These are phyloP conservation scores for Fusarium tanahbumbuense DNA, from an alignment of 2,329 filamentous ascomycete genomes.

Conservation along the genomic window DNA sequence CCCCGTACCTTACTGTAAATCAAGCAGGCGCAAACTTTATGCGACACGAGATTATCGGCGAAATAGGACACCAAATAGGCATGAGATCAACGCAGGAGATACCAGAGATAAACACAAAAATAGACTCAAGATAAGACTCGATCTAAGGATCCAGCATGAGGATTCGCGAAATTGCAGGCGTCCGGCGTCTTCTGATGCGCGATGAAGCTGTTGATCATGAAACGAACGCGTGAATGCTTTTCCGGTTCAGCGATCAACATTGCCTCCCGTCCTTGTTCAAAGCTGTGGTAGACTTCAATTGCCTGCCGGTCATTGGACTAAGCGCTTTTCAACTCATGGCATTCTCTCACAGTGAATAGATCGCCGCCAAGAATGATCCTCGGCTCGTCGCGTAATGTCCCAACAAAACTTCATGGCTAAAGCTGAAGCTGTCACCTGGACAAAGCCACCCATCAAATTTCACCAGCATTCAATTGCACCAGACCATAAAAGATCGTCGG, in stretches of 20 bases:
- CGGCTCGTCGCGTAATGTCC: background rate
- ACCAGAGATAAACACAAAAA: background rate
- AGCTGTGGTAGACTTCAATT: background rate
- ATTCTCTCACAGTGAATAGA: background rate
- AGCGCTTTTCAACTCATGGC: background rate
- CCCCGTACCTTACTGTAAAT: background rate
- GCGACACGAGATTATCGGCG: background rate
- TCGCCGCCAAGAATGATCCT: background rate
- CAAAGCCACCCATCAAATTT: constrained; percentile 5
- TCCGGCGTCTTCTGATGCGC: too few relatives aligned
- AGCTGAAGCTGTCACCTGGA: constrained; percentile 12
- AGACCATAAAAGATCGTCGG: background rate
- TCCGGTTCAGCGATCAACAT: background rate
- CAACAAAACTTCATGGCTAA: constrained; percentile 11
- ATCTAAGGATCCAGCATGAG: background rate
- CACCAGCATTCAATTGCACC: background rate
- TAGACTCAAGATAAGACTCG: background rate
- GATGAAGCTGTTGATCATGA: background rate
- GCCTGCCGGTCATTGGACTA: background rate
- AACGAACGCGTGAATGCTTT: background rate
- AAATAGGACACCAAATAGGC: background rate
- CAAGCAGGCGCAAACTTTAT: background rate
- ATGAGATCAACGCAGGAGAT: background rate
- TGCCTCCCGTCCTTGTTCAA: background rate
- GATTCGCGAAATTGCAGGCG: background rate